Conservation (phyloP, 2,329 filamentous ascomycete genomes). For the Thelonectria discophora region DNA sequence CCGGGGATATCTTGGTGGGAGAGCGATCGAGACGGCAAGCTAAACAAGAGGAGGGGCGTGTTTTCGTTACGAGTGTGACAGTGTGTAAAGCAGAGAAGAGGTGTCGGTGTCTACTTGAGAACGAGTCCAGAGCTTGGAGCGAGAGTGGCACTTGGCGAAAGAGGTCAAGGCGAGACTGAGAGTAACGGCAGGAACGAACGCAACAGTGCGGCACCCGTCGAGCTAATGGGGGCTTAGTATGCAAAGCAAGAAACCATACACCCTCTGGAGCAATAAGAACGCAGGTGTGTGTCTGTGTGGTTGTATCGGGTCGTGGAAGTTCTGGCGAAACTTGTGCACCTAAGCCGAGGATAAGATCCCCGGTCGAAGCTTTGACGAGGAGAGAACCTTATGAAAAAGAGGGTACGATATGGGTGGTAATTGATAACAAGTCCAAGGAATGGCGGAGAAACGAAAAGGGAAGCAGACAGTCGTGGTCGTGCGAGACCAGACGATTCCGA, state of each 20-base stretch:
- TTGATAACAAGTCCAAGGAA: too few species aligned
- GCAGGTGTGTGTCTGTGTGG: conserved; percentile 13
- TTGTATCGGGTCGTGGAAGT: conserved; percentile 3
- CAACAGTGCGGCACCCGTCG: neutral
- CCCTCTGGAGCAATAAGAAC: neutral
- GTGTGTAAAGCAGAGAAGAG: neutral
- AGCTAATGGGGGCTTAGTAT: conserved; percentile 1
- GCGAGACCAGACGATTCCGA: conserved; percentile 12
- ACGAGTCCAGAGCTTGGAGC: neutral
- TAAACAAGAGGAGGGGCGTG: conserved; percentile 1
- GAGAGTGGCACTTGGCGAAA: neutral
- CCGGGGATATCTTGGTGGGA: conserved; percentile 6
- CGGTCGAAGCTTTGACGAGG: neutral
- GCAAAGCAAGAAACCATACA: neutral
- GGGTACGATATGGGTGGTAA: too few species aligned
- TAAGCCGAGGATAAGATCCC: neutral
- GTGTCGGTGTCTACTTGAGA: neutral
- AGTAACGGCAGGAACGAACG: too few species aligned
- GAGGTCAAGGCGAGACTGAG: too few species aligned
- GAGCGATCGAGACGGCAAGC: conserved; percentile 5
- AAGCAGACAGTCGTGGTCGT: neutral
- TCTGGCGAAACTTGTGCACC: conserved; percentile 7
- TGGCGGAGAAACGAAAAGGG: neutral
- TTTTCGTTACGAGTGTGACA: conserved; percentile 4
- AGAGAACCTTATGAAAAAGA: too few species aligned